Base-by-base conservation (phyloP, 2,329 filamentous ascomycete species). In the Boeremia lycopersici region DNA sequence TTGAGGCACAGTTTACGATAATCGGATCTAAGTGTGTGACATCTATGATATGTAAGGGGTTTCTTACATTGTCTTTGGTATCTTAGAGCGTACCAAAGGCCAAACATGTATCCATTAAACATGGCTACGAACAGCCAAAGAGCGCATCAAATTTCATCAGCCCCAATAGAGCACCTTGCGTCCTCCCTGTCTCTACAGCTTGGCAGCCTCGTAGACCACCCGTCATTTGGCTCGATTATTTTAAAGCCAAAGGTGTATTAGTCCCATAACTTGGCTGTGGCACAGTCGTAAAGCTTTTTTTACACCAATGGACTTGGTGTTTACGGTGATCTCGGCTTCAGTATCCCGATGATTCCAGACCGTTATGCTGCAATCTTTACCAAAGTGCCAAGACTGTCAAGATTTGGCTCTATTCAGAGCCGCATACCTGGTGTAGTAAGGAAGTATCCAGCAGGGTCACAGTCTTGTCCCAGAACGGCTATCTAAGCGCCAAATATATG, bases 181-280 rank as follows among this genome's bases (percentile, higher is more conserved):
- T n/a, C 10, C 13, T 17, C 39, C 26, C 28, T 48, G 11, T 17
- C 28, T 40, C 19, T 29, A 13, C 13, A 23, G n/a, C 25, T n/a
- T 50, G 11, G 26, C 31, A 9, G 26, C 42, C 29, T 50, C 41
- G 46, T 46, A 30, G 41, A 46, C 30, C 30, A 41, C 25, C 13
- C 6, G 13, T 13, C 40, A 44, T 26, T 45, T 46, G 45, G 41
- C 46, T 50, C 23, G 17, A 33, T 46, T 38, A 13, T 42, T 28
- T 29, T 38, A 7, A 43, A 25, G 15, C 33, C 28, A 17, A 40
- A 36, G 25, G 15, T 26, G 17, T 45, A 29, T 11, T 23, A 4
- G 15, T 33, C 31, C 45, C 35, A 31, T 26, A 30, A 26, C 19
- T 23, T 46, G 52, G 46, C 46, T 55, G 52, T 29, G 52, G 52